Base-by-base conservation (phyloP, 306 rosid species). In the Dalbergia oliveri region DNA sequence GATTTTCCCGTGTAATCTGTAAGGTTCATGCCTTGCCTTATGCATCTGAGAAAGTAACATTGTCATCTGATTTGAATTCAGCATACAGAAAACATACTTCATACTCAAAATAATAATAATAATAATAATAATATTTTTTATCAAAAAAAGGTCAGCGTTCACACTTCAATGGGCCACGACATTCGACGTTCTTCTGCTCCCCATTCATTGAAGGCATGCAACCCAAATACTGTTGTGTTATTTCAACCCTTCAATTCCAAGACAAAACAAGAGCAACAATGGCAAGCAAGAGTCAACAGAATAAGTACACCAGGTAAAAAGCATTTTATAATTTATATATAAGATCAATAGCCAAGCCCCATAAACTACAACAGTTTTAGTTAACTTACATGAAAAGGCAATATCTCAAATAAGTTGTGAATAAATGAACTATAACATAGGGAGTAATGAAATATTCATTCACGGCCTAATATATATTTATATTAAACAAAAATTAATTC, bases 401-500 rank as follows among this genome's bases (percentile, higher is more conserved):
- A 75, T 10, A 49, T 49, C 60, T 43, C n/a, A 53, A 51, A 11
- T 9, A 70, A n/a, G 59, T 63, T 26, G 53, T 66, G 16, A 61
- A 73, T 51, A 39, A 39, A 50, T 11, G 26, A 15, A 37, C 10
- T 49, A 79, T 49, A n/a, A n/a, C 71, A 70, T 62, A 57, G 56
- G 12, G 50, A 16, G 35, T 37, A 35, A 65, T 14, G 50, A 62
- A 69, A 80, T 84, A 77, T 84, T 84, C 84, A 63, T 70, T 4
- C 51, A 4, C 23, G 45, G 5, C 10, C 70, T 58, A 58, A 58
- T 33, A 39, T 37, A 37, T 26, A 26, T 26, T 37, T 37, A 37
- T 4, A 37, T 5, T 4, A 37, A 37, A 37, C 5, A 18, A 21
- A 63, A 70, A 73, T 83, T 88, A 92, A 79, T 88, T 88, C 87